These are phyloP conservation scores for Mycocentrospora acerina DNA, from an alignment of 2,329 filamentous ascomycete genomes.

Conservation along the genomic window DNA sequence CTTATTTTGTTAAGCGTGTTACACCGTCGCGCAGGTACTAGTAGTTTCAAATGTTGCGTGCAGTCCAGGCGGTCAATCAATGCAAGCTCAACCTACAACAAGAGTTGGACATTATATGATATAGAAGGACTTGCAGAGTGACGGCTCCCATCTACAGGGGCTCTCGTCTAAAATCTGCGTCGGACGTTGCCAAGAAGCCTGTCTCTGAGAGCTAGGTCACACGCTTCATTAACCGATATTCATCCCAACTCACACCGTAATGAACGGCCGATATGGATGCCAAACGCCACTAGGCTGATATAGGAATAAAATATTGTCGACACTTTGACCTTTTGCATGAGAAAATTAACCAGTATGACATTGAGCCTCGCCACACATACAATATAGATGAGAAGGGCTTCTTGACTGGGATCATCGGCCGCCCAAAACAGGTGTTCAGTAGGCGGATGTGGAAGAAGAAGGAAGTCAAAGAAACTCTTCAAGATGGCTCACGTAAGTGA, in stretches of 20 bases:
- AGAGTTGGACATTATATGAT: constrained; percentile 2
- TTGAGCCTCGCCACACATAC: no score
- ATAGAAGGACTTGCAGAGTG: neutral
- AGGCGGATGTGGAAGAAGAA: no score
- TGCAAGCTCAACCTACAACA: neutral
- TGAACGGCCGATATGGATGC: constrained; percentile 3
- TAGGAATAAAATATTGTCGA: neutral
- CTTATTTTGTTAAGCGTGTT: neutral
- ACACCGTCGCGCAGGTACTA: constrained; percentile 1
- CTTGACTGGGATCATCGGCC: no score
- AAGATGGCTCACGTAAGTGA: no score
- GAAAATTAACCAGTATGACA: neutral
- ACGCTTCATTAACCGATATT: no score
- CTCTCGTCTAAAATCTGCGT: neutral
- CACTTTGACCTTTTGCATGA: neutral
- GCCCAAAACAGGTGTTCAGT: no score
- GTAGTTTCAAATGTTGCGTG: neutral
- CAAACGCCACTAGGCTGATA: constrained; percentile 1
- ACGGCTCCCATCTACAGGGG: neutral
- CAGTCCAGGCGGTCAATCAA: neutral
- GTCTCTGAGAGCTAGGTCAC: no score
- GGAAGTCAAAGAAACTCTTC: no score
- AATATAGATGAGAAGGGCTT: no score
- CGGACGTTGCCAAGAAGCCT: neutral
- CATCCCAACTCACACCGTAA: constrained; percentile 4